Percentiles rank a stretch among this genome's conserved stretches.
Conservation (phyloP, 164 flowering plant species). For the Santalum album region DNA sequence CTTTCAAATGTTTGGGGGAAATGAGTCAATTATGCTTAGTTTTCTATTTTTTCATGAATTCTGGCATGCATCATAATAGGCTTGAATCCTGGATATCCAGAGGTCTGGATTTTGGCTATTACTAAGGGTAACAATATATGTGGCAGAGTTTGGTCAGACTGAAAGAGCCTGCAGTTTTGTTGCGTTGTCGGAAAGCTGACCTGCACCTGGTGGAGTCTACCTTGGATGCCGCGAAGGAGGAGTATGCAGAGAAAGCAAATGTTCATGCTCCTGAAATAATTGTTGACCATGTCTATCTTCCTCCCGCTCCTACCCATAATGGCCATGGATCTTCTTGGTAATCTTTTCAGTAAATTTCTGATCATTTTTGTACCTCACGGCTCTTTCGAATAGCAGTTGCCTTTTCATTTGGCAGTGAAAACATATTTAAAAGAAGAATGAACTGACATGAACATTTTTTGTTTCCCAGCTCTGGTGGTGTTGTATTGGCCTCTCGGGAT, state of each 20-base stretch:
- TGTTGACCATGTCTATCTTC: constrained; percentile 60
- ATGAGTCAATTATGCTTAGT: too few relatives aligned
- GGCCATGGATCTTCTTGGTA: constrained; percentile 78
- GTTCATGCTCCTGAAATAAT: constrained; percentile 76
- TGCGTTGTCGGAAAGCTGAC: constrained; percentile 83
- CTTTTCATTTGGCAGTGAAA: neutral
- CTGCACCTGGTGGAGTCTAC: constrained; percentile 51
- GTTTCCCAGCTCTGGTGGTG: constrained; percentile 71
- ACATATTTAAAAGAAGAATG: too few relatives aligned
- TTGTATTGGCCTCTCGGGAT: constrained; percentile 89
- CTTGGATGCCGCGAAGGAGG: constrained; percentile 56
- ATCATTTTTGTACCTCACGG: neutral
- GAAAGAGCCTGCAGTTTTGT: constrained; percentile 81
- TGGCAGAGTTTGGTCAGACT: constrained; percentile 84
- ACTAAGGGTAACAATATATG: neutral
- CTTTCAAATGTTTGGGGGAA: too few relatives aligned
- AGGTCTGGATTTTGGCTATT: neutral
- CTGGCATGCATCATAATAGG: neutral
- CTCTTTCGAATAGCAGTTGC: neutral
- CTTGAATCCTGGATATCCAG: neutral
- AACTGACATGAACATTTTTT: too few relatives aligned
- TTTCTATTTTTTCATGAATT: neutral
- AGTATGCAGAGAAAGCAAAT: constrained; percentile 64
- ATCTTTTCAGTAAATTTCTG: neutral
- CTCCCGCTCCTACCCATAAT: constrained; percentile 67